Base-by-base conservation (phyloP, 2,329 filamentous ascomycete species). In the Monilinia polystroma region DNA sequence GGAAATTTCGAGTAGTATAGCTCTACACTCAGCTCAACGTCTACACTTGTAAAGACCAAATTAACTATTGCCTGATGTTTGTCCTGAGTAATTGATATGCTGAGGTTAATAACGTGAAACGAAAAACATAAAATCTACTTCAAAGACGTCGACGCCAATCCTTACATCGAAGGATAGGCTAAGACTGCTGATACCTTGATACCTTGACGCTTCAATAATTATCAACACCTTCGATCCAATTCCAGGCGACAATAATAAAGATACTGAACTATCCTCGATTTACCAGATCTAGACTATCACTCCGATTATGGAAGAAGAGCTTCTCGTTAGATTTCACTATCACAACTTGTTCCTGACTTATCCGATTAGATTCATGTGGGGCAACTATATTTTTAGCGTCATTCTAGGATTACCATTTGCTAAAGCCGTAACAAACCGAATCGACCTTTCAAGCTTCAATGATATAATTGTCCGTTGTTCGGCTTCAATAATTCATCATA, bases 351-450 rank as follows among this genome's bases (percentile, higher is more conserved):
- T 60, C 43, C 57, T 60, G 57, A 51, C 57, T 60, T 60, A 60
- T 60, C 57, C 57, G 45, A 32, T 18, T n/a, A 51, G 57, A 60
- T 60, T 20, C 7, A 6, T 38, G 29, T 20, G 18, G 43, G 57
- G 18, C 57, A 35, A 16, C 43, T 60, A 49, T 49, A 49, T 49
- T 49, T 60, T 26, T 35, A 49, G 32, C 14, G 12, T 26, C 1
- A 47, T 47, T 10, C 47, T 35, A 59, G 57, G 12, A 18, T 14
- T 14, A 11, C 11, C 20, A 38, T 23, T 11, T 18, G 45, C 58
- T 51, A 62, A 62, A 62, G 58, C 58, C 58, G 58, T 8, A 12
- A 26, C 29, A 62, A 62, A 26, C 14, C 58, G 58, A 62, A 26
- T 11, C 6, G 45, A 60, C 38, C 47, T 29, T 43, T 51, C 26